Evolutionary conservation across 352 stramenopile species (phyloP), one percentile per base, ranked within the genome.

Genomic region (Pythium brachiatum): DNA sequence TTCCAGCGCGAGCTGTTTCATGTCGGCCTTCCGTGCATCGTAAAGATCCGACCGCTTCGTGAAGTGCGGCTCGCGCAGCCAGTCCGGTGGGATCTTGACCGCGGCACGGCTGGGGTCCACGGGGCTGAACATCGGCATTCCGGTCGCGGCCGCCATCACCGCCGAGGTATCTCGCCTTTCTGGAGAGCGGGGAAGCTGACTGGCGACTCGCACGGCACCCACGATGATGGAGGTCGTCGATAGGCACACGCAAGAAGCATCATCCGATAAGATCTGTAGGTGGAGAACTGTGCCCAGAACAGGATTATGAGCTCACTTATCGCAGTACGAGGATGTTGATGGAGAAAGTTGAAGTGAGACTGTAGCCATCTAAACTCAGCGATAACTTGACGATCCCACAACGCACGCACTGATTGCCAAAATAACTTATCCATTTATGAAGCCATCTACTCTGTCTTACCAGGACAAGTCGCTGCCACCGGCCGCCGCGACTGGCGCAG

Each of bases 391-490:
- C 6, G 34, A 41, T 4, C 3, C 16, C 16, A 44, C 38, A n/a
- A n/a, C n/a, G n/a, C 23, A 18, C 16, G 11, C 16, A 44, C 20
- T 44, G 16, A 18, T 44, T 44, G 38, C 38, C 38, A 44, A 44
- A 64, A 64, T 64, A 64, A 64, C 56, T 64, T 57, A 57, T 57
- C 51, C 25, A 44, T 44, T 39, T 56, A 44, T 44, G 38, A 44
- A 44, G 38, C 38, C 38, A 44, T 44, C 38, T 44, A 23, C 31
- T 38, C 38, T 44, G 38, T 44, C 27, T 53, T 82, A 90, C 81
- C 81, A 90, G 53, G 81, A 86, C 59, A 90, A 62, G 53, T 89
- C 77, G 56, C 67, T 76, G 7, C 75, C 71, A 16, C 64, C 79
- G 9, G 53, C 79, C 1, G 53, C 76, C 41, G 72, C 75, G 36